Conservation (phyloP, 768 basidiomycete species). For the Trametes elegans region DNA sequence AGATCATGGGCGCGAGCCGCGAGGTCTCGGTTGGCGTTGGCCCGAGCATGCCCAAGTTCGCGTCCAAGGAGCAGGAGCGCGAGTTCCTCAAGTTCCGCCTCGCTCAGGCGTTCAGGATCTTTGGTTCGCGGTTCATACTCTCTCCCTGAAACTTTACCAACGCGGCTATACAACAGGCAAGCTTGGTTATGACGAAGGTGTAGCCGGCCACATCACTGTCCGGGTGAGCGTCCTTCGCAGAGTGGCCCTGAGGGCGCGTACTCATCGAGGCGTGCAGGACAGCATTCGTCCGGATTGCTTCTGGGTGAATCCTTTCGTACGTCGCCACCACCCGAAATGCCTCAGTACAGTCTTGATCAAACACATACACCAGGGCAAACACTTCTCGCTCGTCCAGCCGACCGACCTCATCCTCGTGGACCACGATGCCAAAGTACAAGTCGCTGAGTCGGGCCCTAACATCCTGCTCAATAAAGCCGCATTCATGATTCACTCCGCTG, state of each 20-base stretch:
- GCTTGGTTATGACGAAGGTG: slow-evolving; percentile 46
- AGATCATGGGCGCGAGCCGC: background rate
- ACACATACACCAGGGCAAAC: slow-evolving; percentile 33
- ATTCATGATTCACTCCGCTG: slow-evolving; percentile 37
- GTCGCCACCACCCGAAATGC: background rate
- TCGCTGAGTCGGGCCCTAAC: slow-evolving; percentile 32
- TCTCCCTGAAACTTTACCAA: too few relatives aligned
- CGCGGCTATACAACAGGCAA: too few relatives aligned
- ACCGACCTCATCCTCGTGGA: slow-evolving; percentile 45
- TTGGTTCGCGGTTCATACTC: slow-evolving; percentile 29
- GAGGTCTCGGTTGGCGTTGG: background rate
- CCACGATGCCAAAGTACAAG: slow-evolving; percentile 34
- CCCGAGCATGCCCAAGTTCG: slow-evolving; percentile 31
- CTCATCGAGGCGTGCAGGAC: slow-evolving; percentile 29
- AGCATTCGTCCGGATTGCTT: slow-evolving; percentile 41
- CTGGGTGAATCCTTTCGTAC: slow-evolving; percentile 49
- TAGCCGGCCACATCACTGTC: slow-evolving; percentile 52
- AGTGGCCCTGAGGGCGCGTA: background rate
- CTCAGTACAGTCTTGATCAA: background rate
- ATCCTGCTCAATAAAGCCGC: slow-evolving; percentile 37
- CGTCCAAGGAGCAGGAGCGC: slow-evolving; percentile 37
- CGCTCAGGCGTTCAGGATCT: slow-evolving; percentile 46
- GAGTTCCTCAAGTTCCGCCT: slow-evolving; percentile 44
- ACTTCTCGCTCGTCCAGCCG: slow-evolving; percentile 45
- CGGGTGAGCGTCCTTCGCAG: slow-evolving; percentile 23